Conservation (phyloP, 2,329 filamentous ascomycete species). For the Arthrobotrys musiformis region DNA sequence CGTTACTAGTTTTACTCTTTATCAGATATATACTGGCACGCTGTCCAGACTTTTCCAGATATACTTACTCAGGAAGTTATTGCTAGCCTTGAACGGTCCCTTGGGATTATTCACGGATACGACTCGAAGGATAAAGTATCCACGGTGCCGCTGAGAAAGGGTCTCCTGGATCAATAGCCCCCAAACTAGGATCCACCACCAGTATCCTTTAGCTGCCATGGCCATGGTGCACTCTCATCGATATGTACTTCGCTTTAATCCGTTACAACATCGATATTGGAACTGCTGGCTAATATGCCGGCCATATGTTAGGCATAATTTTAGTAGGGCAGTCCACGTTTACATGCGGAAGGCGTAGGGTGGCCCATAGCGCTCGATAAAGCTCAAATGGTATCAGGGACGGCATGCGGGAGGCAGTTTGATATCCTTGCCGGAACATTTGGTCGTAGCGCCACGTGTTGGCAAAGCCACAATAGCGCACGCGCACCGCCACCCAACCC, state of each 20-base stretch:
- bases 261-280: background rate
- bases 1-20: slow-evolving; percentile 12
- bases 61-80: slow-evolving; percentile 14
- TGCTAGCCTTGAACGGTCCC: slow-evolving; percentile 3
- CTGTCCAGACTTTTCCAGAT: too few species aligned
- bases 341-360: too few species aligned
- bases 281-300: too few species aligned
- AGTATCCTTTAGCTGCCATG: background rate
- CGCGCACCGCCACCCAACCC: background rate
- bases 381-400: slow-evolving; percentile 1
- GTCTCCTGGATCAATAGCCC: background rate
- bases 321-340: background rate
- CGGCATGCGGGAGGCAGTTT: background rate
- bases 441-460: background rate
- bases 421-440: background rate
- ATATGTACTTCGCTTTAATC: background rate
- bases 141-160: slow-evolving; percentile 11
- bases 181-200: background rate
- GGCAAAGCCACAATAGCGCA: background rate
- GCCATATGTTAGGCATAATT: background rate
- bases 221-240: background rate
- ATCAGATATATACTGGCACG: too few species aligned
- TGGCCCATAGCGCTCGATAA: background rate
- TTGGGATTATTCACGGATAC: slow-evolving; percentile 12
- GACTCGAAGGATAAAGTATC: slow-evolving; percentile 37